Base-by-base conservation (phyloP, 495 filamentous ascomycete genomes). In the Staphylotrichum longicolle region DNA sequence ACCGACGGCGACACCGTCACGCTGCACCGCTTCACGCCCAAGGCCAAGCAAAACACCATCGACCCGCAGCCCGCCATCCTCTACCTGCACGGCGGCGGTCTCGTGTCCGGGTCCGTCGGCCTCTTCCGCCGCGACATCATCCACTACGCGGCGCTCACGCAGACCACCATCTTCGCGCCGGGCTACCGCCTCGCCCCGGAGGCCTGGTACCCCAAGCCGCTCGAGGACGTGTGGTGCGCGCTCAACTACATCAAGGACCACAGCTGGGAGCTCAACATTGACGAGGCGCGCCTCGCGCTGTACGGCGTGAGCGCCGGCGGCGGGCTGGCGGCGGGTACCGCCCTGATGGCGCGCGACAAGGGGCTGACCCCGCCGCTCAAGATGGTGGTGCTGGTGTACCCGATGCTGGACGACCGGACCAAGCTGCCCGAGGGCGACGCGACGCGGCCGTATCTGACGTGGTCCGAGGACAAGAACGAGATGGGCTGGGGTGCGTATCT, bases 171-270 rank as follows among this genome's bases (percentile, higher is more conserved):
- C 58, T 74, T 73, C 50, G 68, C 70, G 4, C 72, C 76, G 3
- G 62, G 73, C 0, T 81, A 81, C 63, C 74, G 78, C 0, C 58
- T 76, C 7, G 73, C 77, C 0, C 78, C 78, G 7, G 78, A 80
- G 52, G 45, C 73, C 49, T 72, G 70, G 3, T 66, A 63, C 50
- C 74, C 75, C 0, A 62, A 66, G 9, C 63, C 71, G 2, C 44
- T 75, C 10, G 69, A 78, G 7, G 75, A 78, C 63, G 64, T 65
- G 57, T 77, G 70, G 56, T 49, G 70, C 10, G 74, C 69, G 10
- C 54, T 77, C 7, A 45, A 57, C 42, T 76, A 67, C 68, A 42
- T 79, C n/a, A 67, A 63, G 3, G 37, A 58, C 14, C 48, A 72
- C 60, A 68, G 71, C 1, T 33, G 32, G 7, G 58, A 68, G 32